Base-by-base conservation (phyloP, 768 basidiomycete species). In the Serendipita sp. region DNA sequence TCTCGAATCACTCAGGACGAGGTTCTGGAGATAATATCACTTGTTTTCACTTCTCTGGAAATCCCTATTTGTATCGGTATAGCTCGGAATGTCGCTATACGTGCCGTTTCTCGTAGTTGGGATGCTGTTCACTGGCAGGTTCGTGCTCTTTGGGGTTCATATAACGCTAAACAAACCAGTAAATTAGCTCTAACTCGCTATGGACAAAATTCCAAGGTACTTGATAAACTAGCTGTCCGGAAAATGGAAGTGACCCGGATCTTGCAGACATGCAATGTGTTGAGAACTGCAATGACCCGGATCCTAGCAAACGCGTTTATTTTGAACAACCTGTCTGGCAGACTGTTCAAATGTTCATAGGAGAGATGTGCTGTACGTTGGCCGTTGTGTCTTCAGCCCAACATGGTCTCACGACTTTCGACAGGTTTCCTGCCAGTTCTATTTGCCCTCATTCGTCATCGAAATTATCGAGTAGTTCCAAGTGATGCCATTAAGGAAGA, bases 291-390 rank as follows among this genome's bases (percentile, higher is more conserved):
- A 73, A 73, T 54, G 80, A 85, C 68, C 81, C 81, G 44, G 77
- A 89, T 73, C 81, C 85, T 1, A 67, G 70, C 2, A 76, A 77
- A 41, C 83, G 81, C 64, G 79, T 92, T 58, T 80, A 90, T 35
- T 98, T 89, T 73, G 93, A 97, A 71, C 95, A 97, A 73, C 93
- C 92, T 3, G 91, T 95, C 30, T 89, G 91, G 88, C 90, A 92
- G 74, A 90, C 84, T 13, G 80, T 91, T 45, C 88, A 90, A 74
- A 92, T 91, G 70, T 91, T 76, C 71, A 74, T 92, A 75, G 94
- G 94, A 73, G 94, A 98, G 77, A 90, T 94, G 84, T 81, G 92
- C 72, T 91, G 86, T 91, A 74, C 76, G 86, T 84, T 70, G 66
- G 69, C 64, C 65, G 65, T 66, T 67, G 41, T 64, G 67, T 69